Percentiles rank a stretch among this genome's conserved stretches.
phyloP scores from a whole-genome alignment of 805 yeast species.

The Starmera caribaea region DNA sequence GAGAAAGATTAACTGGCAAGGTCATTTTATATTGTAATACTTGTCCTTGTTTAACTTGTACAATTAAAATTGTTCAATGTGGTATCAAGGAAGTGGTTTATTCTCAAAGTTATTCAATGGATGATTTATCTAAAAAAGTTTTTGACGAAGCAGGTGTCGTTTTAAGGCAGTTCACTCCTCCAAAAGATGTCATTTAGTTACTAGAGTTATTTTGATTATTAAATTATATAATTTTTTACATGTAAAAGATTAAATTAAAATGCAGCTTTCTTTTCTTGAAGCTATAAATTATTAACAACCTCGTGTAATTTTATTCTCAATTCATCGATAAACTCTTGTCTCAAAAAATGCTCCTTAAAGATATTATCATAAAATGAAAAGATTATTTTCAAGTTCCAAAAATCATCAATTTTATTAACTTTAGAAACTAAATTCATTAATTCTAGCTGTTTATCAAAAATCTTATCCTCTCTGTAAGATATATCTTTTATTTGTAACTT shows the following conservation, averaged over 20 bases:
- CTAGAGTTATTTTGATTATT: too few relatives aligned
- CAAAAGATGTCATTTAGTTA: slow-evolving; percentile 11
- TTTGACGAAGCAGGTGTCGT: slow-evolving; percentile 64
- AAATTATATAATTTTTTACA: too few relatives aligned
- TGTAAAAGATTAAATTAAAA: too few relatives aligned
- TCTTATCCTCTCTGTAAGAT: slow-evolving; percentile 1
- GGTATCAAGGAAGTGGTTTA: slow-evolving; percentile 91
- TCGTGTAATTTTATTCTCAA: slow-evolving; percentile 37
- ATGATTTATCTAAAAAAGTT: slow-evolving; percentile 60
- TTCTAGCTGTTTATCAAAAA: slow-evolving; percentile 49
- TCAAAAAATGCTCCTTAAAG: slow-evolving; percentile 30
- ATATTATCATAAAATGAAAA: slow-evolving; percentile 49
- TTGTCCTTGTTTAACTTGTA: slow-evolving; percentile 94
- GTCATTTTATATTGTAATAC: slow-evolving; percentile 87
- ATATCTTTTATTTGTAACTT: too few relatives aligned
- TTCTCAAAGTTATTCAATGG: slow-evolving; percentile 91
- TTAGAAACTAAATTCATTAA: slow-evolving; percentile 30
- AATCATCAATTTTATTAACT: slow-evolving; percentile 39
- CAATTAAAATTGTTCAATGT: slow-evolving; percentile 88
- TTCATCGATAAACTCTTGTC: slow-evolving; percentile 41
- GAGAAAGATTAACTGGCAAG: slow-evolving; percentile 63
- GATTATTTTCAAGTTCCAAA: slow-evolving; percentile 54
- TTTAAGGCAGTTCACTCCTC: slow-evolving; percentile 47
- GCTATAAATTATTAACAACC: neutral
- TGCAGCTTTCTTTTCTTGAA: too few relatives aligned